Base-by-base conservation (phyloP, 306 rosid species). In the Boehmeria nivea region DNA sequence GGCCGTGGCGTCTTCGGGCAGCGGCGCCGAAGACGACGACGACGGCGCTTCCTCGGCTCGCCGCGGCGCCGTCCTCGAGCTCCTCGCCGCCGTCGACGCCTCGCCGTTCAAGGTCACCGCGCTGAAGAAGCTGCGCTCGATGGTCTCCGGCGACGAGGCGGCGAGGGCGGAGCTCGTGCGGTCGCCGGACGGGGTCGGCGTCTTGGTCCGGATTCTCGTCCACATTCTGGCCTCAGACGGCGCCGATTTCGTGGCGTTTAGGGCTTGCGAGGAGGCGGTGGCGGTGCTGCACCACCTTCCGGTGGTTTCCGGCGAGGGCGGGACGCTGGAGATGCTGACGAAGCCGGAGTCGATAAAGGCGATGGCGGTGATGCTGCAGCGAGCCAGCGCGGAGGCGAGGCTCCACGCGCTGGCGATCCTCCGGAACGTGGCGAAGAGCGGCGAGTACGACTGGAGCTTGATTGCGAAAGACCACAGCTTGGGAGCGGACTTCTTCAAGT, bases 41-140 rank as follows among this genome's bases (percentile, higher is more conserved):
- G 45, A 11, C 12, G 45, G 3, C 45, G 45, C 28, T 68, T 3
- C 52, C 73, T 46, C 74, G n/a, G n/a, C n/a, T n/a, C n/a, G n/a
- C n/a, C n/a, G n/a, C n/a, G n/a, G n/a, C 6, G 23, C 22, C 45
- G 16, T 80, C 10, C 13, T 36, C 5, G 44, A 67, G 6, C 59
- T 76, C 1, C 76, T 76, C 33, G 43, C 18, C 43, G 66, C 79
- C 7, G 23, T 80, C 38, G 65, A 76, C 8, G 63, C 85, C 0
- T 76, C 85, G 12, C 85, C 85, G 12, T 80, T 80, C 40, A 76
- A 76, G 82, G 82, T 76, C 16, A 65, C 64, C 37, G 65, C 76
- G 1, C 47, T 80, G 26, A 76, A 67, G 69, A 76, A 75, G 59
- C 57, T 80, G 15, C 66, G 79, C 12, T 80, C 76, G n/a, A 61